Conservation (phyloP, 2,329 filamentous ascomycete genomes). For the Colletotrichum ledebouriae region DNA sequence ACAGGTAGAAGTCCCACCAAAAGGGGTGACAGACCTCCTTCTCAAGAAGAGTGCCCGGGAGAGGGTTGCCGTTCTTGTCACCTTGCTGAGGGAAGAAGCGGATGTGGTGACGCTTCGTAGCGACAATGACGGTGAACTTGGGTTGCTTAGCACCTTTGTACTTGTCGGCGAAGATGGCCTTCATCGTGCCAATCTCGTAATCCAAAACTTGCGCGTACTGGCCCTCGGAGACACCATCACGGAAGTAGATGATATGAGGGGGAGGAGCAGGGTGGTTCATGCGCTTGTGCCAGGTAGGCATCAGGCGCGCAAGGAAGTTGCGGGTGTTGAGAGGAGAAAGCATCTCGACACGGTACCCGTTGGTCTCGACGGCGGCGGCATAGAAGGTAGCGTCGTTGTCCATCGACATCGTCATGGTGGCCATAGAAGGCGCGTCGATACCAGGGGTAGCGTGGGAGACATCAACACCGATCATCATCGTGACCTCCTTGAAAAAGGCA, state of each 20-base stretch:
- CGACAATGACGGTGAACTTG: slow-evolving; percentile 88
- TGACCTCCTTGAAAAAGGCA: slow-evolving; percentile 54
- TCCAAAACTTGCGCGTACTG: slow-evolving; percentile 86
- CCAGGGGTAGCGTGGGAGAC: slow-evolving; percentile 87
- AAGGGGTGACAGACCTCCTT: slow-evolving; percentile 90
- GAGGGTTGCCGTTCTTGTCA: slow-evolving; percentile 84
- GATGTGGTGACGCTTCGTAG: slow-evolving; percentile 94
- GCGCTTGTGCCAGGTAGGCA: slow-evolving; percentile 74
- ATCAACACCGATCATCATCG: slow-evolving; percentile 84
- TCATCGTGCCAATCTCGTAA: slow-evolving; percentile 81
- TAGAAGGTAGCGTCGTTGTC: slow-evolving; percentile 82
- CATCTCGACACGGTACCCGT: slow-evolving; percentile 86
- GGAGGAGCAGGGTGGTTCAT: slow-evolving; percentile 64
- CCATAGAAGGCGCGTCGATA: slow-evolving; percentile 78
- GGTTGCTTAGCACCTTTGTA: slow-evolving; percentile 53
- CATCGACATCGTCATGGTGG: slow-evolving; percentile 86
- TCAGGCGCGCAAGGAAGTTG: slow-evolving; percentile 73
- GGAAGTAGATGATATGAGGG: slow-evolving; percentile 87
- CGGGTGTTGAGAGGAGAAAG: slow-evolving; percentile 76
- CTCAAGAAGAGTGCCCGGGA: slow-evolving; percentile 91
- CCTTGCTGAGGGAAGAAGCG: slow-evolving; percentile 80
- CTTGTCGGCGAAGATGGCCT: slow-evolving; percentile 64
- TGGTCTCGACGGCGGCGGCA: slow-evolving; percentile 83
- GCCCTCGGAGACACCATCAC: slow-evolving; percentile 91
- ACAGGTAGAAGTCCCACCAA: slow-evolving; percentile 87